A percentile compares a stretch with the other conserved stretches of the same genome.
Conservation (phyloP, 176 grass and related monocot species). For the Miscanthus lutarioriparius region DNA sequence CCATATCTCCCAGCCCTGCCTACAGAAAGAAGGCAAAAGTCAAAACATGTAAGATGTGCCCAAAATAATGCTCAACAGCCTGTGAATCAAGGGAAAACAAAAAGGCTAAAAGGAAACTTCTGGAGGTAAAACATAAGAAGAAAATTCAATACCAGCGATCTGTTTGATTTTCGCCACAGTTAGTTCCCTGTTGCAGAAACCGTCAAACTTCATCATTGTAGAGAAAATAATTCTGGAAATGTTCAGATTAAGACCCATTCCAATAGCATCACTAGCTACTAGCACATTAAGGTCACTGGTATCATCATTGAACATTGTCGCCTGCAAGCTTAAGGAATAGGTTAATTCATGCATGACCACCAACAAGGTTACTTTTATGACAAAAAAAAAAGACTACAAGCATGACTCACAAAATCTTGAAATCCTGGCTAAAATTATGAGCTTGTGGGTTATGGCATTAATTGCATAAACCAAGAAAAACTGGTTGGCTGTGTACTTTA, state of each 20-base stretch:
- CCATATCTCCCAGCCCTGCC: conserved; percentile 98
- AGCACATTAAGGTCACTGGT: conserved; percentile 84
- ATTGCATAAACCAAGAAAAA: background rate
- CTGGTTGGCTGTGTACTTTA: background rate
- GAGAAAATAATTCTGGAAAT: conserved; percentile 99
- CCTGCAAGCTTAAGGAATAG: conserved; percentile 55
- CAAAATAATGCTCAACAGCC: background rate
- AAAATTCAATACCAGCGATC: conserved; percentile 79
- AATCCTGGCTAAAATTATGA: background rate
- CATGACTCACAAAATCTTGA: conserved; percentile 2
- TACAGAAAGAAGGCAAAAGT: conserved; percentile 33
- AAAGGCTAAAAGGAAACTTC: background rate
- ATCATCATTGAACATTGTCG: conserved; percentile 96
- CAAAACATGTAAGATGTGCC: background rate
- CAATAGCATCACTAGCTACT: conserved; percentile 96
- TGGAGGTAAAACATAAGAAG: conserved; percentile 31
- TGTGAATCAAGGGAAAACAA: conserved; percentile 8
- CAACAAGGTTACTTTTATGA: background rate
- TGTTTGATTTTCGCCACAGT: conserved; percentile 91
- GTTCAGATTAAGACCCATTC: conserved; percentile 99
- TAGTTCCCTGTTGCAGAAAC: conserved; percentile 54
- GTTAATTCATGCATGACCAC: conserved; percentile 26
- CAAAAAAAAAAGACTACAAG: conserved; percentile 4
- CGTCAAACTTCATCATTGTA: conserved; percentile 90
- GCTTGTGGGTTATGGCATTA: background rate